These are phyloP conservation scores for Pterocarpus macrocarpus DNA, from an alignment of 306 rosid genomes.

Conservation along the genomic window DNA sequence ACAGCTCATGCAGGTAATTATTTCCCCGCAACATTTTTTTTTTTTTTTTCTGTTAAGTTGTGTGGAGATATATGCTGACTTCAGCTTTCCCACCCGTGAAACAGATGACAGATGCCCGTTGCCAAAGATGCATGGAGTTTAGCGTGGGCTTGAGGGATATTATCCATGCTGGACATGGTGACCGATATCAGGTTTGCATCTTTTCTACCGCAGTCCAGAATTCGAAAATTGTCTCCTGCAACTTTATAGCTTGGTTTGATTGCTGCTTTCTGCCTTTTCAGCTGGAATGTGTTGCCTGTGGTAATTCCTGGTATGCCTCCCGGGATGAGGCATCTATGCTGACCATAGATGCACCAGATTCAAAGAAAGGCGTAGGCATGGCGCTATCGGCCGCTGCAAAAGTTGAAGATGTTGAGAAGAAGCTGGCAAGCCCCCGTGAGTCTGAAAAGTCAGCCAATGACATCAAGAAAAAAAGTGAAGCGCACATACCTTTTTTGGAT, in stretches of 20 bases:
- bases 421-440: slow-evolving; percentile 70
- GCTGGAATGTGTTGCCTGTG: slow-evolving; percentile 94
- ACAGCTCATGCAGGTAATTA: slow-evolving; percentile 82
- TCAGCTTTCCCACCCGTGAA: slow-evolving; percentile 44
- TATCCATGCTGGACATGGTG: slow-evolving; percentile 86
- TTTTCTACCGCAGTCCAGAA: not conserved
- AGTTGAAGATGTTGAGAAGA: slow-evolving; percentile 78
- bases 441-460: slow-evolving; percentile 60
- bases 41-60: slow-evolving; percentile 13
- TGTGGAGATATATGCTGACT: slow-evolving; percentile 40
- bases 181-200: slow-evolving; percentile 81
- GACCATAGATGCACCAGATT: slow-evolving; percentile 62
- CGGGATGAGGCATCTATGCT: slow-evolving; percentile 80
- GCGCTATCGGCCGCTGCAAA: slow-evolving; percentile 77
- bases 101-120: slow-evolving; percentile 96
- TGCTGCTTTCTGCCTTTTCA: slow-evolving; percentile 53
- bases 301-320: slow-evolving; percentile 91
- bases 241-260: slow-evolving; percentile 37
- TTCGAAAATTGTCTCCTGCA: slow-evolving; percentile 30
- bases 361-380: slow-evolving; percentile 60
- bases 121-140: slow-evolving; percentile 75
- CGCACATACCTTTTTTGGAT: slow-evolving; percentile 60
- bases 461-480: slow-evolving; percentile 66
- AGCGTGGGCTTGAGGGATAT: slow-evolving; percentile 90
- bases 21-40: slow-evolving; percentile 19